A percentile compares a stretch with the other conserved stretches of the same genome.
Conservation (phyloP, 2,329 filamentous ascomycete genomes). For the Claviceps cyperi region DNA sequence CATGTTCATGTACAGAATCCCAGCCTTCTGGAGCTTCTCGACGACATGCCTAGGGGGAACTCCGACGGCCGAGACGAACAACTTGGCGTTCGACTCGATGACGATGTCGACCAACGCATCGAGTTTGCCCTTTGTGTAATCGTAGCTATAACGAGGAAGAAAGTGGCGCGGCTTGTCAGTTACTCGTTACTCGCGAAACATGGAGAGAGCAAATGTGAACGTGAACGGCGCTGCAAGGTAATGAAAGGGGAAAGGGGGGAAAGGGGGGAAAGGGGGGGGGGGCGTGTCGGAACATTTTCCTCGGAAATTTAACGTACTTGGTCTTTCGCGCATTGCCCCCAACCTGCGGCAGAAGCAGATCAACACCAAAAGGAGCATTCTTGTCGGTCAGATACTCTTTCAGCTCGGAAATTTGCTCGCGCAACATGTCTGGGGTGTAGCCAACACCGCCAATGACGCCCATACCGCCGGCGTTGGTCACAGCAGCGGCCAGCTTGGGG, state of each 20-base stretch:
- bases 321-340: slow-evolving; percentile 91
- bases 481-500: slow-evolving; percentile 87
- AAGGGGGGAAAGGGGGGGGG: background rate
- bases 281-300: background rate
- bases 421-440: slow-evolving; percentile 95
- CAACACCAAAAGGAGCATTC: slow-evolving; percentile 89
- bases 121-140: slow-evolving; percentile 99
- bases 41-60: slow-evolving; percentile 81
- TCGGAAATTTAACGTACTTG: slow-evolving; percentile 38
- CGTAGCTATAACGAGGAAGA: slow-evolving; percentile 52
- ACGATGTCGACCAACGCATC: slow-evolving; percentile 80
- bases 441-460: slow-evolving; percentile 92
- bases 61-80: slow-evolving; percentile 95
- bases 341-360: slow-evolving; percentile 85
- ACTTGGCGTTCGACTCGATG: slow-evolving; percentile 77
- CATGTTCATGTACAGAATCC: slow-evolving; percentile 99
- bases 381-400: slow-evolving; percentile 81
- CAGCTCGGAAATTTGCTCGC: slow-evolving; percentile 86
- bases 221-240: background rate
- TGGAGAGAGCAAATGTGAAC: background rate
- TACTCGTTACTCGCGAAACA: background rate
- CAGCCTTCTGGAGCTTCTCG: slow-evolving; percentile 73
- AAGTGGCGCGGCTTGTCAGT: background rate
- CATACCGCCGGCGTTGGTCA: slow-evolving; percentile 91
- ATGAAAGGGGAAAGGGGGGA: background rate